Evolutionary conservation across 352 stramenopile species (phyloP).

Genomic region (Pythium pyrilobum): DNA sequence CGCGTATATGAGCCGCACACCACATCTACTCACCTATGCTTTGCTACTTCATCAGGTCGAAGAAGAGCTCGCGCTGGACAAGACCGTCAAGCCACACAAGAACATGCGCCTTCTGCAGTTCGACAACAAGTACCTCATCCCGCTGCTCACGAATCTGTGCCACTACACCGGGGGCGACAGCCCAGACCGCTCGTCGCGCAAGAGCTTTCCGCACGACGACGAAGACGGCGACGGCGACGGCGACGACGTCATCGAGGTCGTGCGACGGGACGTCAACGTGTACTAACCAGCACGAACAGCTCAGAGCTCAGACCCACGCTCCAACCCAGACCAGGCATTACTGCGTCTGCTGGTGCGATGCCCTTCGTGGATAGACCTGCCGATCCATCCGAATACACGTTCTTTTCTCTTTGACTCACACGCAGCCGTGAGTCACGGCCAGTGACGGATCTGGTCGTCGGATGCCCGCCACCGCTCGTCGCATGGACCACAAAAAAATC

Average conservation of each 20-base stretch:
- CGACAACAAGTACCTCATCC: conserved; percentile 85
- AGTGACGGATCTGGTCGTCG: too few relatives aligned
- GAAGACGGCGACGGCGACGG: conserved; percentile 32
- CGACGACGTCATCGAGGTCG: conserved; percentile 71
- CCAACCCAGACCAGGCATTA: not conserved
- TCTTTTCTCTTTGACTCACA: too few relatives aligned
- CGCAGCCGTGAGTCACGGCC: too few relatives aligned
- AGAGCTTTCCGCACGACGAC: conserved; percentile 42
- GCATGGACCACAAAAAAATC: not conserved
- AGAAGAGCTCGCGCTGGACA: conserved; percentile 68
- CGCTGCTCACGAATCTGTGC: conserved; percentile 71
- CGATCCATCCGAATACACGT: too few relatives aligned
- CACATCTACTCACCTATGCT: not conserved
- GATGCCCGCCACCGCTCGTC: not conserved
- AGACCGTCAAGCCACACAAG: conserved; percentile 73
- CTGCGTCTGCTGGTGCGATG: too few relatives aligned
- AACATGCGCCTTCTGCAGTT: conserved; percentile 81
- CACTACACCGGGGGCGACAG: conserved; percentile 44
- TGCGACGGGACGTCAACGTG: conserved; percentile 54
- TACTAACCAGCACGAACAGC: conserved; percentile 31
- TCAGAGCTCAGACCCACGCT: not conserved
- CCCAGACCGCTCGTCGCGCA: conserved; percentile 20
- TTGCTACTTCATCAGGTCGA: conserved; percentile 33
- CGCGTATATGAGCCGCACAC: not conserved
- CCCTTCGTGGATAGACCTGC: too few relatives aligned